phyloP scores from a whole-genome alignment of 768 basidiomycete species.

The Candolleomyces aberdarensis region DNA sequence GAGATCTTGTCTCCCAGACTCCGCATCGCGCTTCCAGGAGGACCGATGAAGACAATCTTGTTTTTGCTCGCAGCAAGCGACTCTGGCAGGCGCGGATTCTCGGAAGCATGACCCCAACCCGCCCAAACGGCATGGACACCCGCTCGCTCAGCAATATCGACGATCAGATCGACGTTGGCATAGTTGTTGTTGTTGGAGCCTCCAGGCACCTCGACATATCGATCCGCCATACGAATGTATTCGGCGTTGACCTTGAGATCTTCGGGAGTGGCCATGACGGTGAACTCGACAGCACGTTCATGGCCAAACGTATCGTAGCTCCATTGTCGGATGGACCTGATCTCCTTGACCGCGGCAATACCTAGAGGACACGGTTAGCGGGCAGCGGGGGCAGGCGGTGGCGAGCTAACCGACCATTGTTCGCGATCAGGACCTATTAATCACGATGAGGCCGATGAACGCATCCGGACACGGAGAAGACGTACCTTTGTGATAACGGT shows the following conservation, averaged over 20 bases:
- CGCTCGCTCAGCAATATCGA: constrained; percentile 94
- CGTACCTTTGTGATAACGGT: constrained; percentile 97
- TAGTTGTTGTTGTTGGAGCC: constrained; percentile 99
- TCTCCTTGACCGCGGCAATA: constrained; percentile 99
- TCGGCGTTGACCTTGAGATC: constrained; percentile 98
- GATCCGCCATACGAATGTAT: constrained; percentile 99
- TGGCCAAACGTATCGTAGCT: constrained; percentile 98
- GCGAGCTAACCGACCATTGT: constrained; percentile 66
- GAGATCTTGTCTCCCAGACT: constrained; percentile 99
- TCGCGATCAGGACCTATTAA: constrained; percentile 90
- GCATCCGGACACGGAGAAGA: constrained; percentile 5
- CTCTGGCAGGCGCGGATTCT: constrained; percentile 96
- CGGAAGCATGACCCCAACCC: constrained; percentile 99
- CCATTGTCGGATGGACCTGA: constrained; percentile 98
- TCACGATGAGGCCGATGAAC: constrained; percentile 4
- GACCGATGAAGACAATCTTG: constrained; percentile 99
- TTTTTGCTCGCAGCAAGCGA: constrained; percentile 87
- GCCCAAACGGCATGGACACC: constrained; percentile 99
- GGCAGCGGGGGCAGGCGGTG: not conserved
- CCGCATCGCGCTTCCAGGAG: constrained; percentile 97
- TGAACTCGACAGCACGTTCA: constrained; percentile 96
- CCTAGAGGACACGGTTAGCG: constrained; percentile 42
- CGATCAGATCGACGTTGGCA: constrained; percentile 98
- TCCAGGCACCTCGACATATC: constrained; percentile 97
- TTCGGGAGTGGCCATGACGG: constrained; percentile 99